Percentiles rank a stretch among this genome's conserved stretches.
Conservation (phyloP, 768 basidiomycete species). For the Thelephora ganbajun region DNA sequence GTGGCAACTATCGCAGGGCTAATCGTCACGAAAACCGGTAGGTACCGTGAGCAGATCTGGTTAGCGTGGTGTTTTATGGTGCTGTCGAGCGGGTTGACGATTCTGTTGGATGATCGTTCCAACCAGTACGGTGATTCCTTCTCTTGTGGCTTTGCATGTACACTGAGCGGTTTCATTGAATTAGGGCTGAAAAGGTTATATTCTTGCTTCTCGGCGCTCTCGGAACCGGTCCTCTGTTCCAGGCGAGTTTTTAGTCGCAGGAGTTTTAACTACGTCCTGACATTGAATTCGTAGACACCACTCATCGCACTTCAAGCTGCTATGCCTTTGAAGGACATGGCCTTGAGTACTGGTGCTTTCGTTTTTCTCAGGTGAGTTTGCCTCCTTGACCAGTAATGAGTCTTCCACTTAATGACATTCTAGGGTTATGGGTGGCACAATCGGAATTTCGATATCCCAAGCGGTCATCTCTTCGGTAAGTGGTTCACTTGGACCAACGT, state of each 20-base stretch:
- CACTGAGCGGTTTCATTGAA: not conserved
- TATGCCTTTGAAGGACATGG: slow-evolving; percentile 83
- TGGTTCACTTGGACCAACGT: not conserved
- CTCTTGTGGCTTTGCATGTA: slow-evolving; percentile 3
- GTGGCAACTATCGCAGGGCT: slow-evolving; percentile 45
- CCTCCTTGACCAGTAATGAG: not conserved
- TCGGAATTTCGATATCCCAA: slow-evolving; percentile 63
- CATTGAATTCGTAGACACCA: slow-evolving; percentile 29
- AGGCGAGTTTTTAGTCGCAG: slow-evolving; percentile 16
- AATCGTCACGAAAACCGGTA: slow-evolving; percentile 38
- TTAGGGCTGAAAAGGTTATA: slow-evolving; percentile 40
- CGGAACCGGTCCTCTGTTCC: slow-evolving; percentile 55
- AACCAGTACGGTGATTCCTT: slow-evolving; percentile 21
- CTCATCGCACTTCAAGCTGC: slow-evolving; percentile 69
- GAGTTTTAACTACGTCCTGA: not conserved
- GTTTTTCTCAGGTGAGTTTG: slow-evolving; percentile 46
- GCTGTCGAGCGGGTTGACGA: slow-evolving; percentile 64
- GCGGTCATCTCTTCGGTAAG: slow-evolving; percentile 49
- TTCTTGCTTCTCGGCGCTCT: slow-evolving; percentile 54
- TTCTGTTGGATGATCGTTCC: slow-evolving; percentile 43
- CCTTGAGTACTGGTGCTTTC: slow-evolving; percentile 61
- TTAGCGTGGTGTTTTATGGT: slow-evolving; percentile 37
- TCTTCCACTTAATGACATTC: slow-evolving; percentile 1
- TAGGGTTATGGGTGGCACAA: slow-evolving; percentile 62
- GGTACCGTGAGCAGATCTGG: slow-evolving; percentile 55